phyloP scores from a whole-genome alignment of 2,329 filamentous ascomycete genomes.

The Cladosporium sp. region DNA sequence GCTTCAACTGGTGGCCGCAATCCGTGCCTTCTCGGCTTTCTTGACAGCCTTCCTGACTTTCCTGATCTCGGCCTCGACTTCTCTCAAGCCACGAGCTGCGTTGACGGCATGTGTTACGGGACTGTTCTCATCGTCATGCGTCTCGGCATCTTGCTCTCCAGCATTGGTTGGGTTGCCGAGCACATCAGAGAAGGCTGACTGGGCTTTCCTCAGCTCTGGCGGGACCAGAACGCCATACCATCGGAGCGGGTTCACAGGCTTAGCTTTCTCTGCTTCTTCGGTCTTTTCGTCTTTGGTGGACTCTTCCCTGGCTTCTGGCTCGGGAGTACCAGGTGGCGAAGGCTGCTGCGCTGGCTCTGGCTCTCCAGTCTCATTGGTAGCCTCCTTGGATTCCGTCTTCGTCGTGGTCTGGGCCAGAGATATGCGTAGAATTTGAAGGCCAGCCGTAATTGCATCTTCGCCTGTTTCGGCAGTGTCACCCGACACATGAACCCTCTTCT shows the following conservation, averaged over 20 bases:
- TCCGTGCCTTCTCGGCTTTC: slow-evolving; percentile 35
- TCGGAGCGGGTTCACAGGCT: slow-evolving; percentile 53
- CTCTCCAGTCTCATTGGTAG: not conserved
- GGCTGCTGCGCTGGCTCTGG: slow-evolving; percentile 23
- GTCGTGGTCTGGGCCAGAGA: not conserved
- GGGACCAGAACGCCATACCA: slow-evolving; percentile 59
- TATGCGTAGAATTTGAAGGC: not conserved
- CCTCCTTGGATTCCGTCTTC: not conserved
- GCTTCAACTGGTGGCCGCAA: not conserved
- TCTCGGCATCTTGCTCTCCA: not conserved
- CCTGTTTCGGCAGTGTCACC: not conserved
- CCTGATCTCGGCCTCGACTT: slow-evolving; percentile 69
- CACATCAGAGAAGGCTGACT: slow-evolving; percentile 59
- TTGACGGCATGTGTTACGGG: slow-evolving; percentile 59
- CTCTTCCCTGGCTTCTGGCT: slow-evolving; percentile 30
- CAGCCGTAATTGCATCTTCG: not conserved
- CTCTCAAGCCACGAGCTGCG: slow-evolving; percentile 61
- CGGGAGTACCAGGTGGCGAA: slow-evolving; percentile 44
- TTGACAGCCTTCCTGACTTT: slow-evolving; percentile 52
- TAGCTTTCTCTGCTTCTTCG: not conserved
- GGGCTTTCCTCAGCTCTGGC: slow-evolving; percentile 55
- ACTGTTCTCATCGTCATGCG: slow-evolving; percentile 24
- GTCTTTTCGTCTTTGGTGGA: not conserved
- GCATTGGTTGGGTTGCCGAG: slow-evolving; percentile 43
- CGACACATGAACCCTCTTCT: slow-evolving; percentile 34